Base-by-base conservation (phyloP, 768 basidiomycete genomes). In the Leccinum boreale region DNA sequence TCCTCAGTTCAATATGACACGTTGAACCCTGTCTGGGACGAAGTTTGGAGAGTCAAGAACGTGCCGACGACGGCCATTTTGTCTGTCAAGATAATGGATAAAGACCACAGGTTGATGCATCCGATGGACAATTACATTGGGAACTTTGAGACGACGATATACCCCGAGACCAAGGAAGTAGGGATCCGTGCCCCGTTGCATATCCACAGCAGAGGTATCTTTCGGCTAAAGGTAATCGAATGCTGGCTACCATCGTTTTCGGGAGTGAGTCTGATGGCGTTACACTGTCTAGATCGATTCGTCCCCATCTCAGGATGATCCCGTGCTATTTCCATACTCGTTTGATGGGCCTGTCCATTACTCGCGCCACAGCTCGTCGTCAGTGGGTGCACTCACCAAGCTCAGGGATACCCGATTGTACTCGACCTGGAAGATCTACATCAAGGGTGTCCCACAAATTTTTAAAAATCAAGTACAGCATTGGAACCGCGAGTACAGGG, bases 331-430 rank as follows among this genome's bases (percentile, higher is more conserved):
- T 48, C 81, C 83, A 7, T 91, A 89, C 72, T 76, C 78, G 55
- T 92, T 90, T 71, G 82, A 86, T 61, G 89, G 90, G 0, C 89
- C 89, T 28, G 77, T 88, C 54, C 85, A 86, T 51, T 91, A 78
- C 70, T 85, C 89, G 12, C 76, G 81, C 4, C 89, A 92, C 66
- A 82, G 75, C 70, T 90, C 87, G 4, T 89, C 88, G 0, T 85
- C 84, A 0, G 78, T 89, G 45, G 90, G 89, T 26, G 74, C 72
- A 4, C 71, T 90, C 31, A 85, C 87, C 17, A 81, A 83, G 58
- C 69, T 86, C 53, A 79, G 84, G 65, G 81, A 84, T 59, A 77
- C 75, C 0, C 82, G 86, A 0, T 75, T 89, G 23, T 91, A 90
- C 67, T 85, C 86, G 36, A 92, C 90, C 1, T 92, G 90, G 90